A percentile compares a stretch with the other conserved stretches of the same genome.
Conservation (phyloP, 1,284 basidiomycete genomes). For the Marasmius sp. region DNA sequence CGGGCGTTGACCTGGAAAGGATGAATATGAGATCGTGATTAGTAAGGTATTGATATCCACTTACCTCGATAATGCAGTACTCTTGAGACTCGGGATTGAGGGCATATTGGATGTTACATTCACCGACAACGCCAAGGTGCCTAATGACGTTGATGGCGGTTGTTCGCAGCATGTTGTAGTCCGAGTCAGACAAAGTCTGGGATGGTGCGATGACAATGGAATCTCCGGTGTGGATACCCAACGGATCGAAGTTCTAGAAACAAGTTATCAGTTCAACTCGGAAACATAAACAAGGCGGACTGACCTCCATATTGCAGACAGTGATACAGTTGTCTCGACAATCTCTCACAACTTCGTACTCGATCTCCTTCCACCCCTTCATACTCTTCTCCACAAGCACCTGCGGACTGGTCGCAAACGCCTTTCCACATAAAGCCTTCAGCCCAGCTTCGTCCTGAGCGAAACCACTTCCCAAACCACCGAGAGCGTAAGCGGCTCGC, state of each 20-base stretch:
- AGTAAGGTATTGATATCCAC: constrained; percentile 10
- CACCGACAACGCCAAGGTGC: constrained; percentile 95
- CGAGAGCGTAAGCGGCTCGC: constrained; percentile 94
- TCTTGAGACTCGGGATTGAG: constrained; percentile 94
- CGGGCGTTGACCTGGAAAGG: constrained; percentile 87
- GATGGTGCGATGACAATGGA: constrained; percentile 99
- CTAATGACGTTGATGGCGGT: constrained; percentile 98
- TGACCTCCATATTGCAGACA: constrained; percentile 99
- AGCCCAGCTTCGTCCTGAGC: constrained; percentile 90
- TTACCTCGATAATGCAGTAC: constrained; percentile 97
- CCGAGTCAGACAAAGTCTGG: constrained; percentile 95
- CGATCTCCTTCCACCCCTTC: constrained; percentile 99
- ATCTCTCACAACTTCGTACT: constrained; percentile 99
- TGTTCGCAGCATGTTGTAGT: constrained; percentile 98
- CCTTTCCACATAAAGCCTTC: constrained; percentile 85
- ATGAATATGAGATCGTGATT: neutral
- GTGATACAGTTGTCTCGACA: constrained; percentile 98
- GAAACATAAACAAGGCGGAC: constrained; percentile 24
- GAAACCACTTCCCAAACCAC: constrained; percentile 94
- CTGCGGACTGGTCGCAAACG: constrained; percentile 96
- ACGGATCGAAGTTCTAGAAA: constrained; percentile 92
- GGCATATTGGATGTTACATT: constrained; percentile 99
- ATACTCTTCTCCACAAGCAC: constrained; percentile 98
- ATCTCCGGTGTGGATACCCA: constrained; percentile 98
- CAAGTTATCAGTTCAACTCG: neutral